A percentile compares a stretch with the other conserved stretches of the same genome.
Conservation (phyloP, 23 red algal species). For the Cyanidiococcus yangmingshanensis region DNA sequence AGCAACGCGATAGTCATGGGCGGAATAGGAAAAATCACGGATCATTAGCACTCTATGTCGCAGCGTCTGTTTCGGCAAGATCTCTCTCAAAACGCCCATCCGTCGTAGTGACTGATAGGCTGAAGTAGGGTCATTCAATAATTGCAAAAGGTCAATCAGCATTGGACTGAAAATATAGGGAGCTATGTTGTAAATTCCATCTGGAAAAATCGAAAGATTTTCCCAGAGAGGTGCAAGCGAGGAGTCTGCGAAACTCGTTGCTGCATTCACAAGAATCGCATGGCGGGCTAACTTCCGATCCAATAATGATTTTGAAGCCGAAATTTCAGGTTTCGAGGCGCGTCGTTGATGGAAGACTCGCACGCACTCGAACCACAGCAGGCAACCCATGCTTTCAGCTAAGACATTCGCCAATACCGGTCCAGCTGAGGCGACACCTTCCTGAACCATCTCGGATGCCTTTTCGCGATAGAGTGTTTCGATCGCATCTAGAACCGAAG, state of each 20-base stretch:
- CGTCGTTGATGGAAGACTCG: not conserved
- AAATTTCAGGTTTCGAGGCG: not conserved
- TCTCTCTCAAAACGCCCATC: slow-evolving; percentile 7
- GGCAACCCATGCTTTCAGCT: slow-evolving; percentile 35
- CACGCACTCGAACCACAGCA: slow-evolving; percentile 7
- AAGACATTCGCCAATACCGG: not conserved
- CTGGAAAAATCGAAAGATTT: not conserved
- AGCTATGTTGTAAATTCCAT: not conserved
- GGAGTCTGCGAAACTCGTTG: slow-evolving; percentile 14
- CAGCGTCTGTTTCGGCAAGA: slow-evolving; percentile 26
- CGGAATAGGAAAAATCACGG: not conserved
- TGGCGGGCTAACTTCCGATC: not conserved
- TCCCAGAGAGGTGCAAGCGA: slow-evolving; percentile 5
- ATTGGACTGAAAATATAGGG: slow-evolving; percentile 10
- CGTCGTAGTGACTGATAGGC: not conserved
- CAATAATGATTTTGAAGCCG: not conserved
- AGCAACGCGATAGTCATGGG: not conserved
- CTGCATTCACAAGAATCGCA: slow-evolving; percentile 24
- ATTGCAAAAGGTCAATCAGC: slow-evolving; percentile 10
- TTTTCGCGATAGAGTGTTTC: not conserved
- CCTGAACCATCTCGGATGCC: not conserved
- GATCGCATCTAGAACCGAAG: not conserved
- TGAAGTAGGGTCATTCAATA: not conserved
- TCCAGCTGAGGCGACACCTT: not conserved
- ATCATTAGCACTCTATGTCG: slow-evolving; percentile 9